These are phyloP conservation scores for Cadophora malorum DNA, from an alignment of 2,329 filamentous ascomycete species.

Conservation along the genomic window DNA sequence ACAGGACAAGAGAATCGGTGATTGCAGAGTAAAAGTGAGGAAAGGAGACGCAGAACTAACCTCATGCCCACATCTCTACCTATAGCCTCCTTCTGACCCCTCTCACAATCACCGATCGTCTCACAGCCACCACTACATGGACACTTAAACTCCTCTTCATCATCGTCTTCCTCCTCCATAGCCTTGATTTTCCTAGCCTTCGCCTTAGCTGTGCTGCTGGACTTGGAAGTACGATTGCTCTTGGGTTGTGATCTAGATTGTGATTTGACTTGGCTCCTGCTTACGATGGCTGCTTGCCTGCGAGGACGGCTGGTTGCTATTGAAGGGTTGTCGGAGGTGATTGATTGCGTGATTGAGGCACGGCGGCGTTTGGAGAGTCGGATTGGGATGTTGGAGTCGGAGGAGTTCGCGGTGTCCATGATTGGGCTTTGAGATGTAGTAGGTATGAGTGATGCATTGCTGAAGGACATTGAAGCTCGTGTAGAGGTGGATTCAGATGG, in stretches of 20 bases:
- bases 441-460: neutral
- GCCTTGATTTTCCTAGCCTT: neutral
- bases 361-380: neutral
- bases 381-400: neutral
- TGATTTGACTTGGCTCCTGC: neutral
- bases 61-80: constrained; percentile 16
- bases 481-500: neutral
- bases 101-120: neutral
- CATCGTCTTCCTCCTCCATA: neutral
- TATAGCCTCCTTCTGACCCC: neutral
- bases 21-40: too few relatives aligned
- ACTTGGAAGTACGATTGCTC: neutral
- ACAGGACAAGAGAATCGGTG: too few relatives aligned
- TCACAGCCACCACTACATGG: neutral
- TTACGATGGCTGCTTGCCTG: neutral
- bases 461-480: neutral
- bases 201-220: neutral
- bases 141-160: neutral
- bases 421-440: neutral
- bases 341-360: neutral
- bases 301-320: neutral
- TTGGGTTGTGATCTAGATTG: neutral
- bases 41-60: neutral
- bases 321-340: neutral
- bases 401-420: neutral